A percentile compares a stretch with the other conserved stretches of the same genome.
phyloP scores from a whole-genome alignment of 371 early-diverging fungal species.

The Rhizopus delemar region DNA sequence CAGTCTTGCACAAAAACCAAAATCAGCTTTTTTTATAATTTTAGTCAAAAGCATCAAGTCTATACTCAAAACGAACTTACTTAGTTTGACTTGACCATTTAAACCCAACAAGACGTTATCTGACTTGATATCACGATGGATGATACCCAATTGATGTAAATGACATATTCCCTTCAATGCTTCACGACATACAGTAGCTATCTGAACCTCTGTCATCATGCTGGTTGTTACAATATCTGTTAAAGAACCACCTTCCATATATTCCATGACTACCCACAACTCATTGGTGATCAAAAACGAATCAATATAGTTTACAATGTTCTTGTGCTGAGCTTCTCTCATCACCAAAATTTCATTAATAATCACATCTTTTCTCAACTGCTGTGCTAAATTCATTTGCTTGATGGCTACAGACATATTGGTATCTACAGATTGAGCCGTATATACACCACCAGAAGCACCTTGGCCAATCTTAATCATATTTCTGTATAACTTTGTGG shows the following conservation, averaged over 20 bases:
- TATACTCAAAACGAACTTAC: conserved; percentile 28
- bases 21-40: conserved; percentile 65
- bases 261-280: conserved; percentile 88
- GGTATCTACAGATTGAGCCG: conserved; percentile 68
- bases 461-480: conserved; percentile 75
- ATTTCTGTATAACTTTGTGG: conserved; percentile 60
- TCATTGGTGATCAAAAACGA: conserved; percentile 75
- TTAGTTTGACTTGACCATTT: conserved; percentile 84
- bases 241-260: conserved; percentile 89
- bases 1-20: conserved; percentile 88
- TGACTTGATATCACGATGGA: conserved; percentile 94
- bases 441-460: conserved; percentile 67
- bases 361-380: conserved; percentile 88
- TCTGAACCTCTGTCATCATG: conserved; percentile 87
- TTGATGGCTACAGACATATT: conserved; percentile 78
- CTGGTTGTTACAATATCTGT: conserved; percentile 81
- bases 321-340: conserved; percentile 75
- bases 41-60: neutral
- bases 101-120: conserved; percentile 88
- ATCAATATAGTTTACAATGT: conserved; percentile 88
- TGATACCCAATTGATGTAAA: conserved; percentile 84
- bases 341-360: conserved; percentile 89
- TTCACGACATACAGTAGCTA: conserved; percentile 82
- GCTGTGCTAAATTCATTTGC: conserved; percentile 87
- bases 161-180: conserved; percentile 55